Evolutionary conservation across 352 stramenopile species (phyloP), one percentile per base, ranked within the genome.

Genomic region (Aphanomyces cochlioides): DNA sequence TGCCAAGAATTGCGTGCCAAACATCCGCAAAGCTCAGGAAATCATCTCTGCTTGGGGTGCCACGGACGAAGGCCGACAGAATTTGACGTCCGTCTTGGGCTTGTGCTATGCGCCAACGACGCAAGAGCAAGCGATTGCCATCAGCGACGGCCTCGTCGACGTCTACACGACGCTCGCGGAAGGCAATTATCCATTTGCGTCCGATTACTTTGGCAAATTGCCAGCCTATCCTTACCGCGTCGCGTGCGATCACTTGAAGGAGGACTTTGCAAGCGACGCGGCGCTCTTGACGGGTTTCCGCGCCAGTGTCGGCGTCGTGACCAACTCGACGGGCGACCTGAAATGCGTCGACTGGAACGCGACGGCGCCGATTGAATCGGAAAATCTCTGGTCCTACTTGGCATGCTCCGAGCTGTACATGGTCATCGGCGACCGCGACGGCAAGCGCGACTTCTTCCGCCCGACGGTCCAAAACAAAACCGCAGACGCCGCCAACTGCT

Each of bases 151-250:
- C 78, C 75, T 80, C 47, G 86, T 87, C 67, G 84, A 79, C 5
- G 87, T 88, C 7, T 98, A 91, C 66, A 93, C 94, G 78, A 90
- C 89, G 77, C 83, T 98, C 79, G 93, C 93, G 13, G 98, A 98
- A 89, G 95, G 93, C 48, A 97, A 98, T 78, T 99, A 97, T 76
- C 96, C 96, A 8, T 99, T 98, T 78, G 86, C 93, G 34, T 96
- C 89, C 19, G 83, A 80, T 5, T 99, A 98, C 79, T 96, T 98
- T 70, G 86, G 93, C 74, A 95, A 96, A 45, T 73, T 98, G 47
- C 95, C 93, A 1, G 79, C 93, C 8, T 98, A 87, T 78, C 95
- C 95, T 7, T 75, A 97, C 48, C 90, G 91, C 41, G 84, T 84
- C 6, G 90, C 92, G 13, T 98, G 93, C 74, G 85, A 78, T 10